phyloP scores from a whole-genome alignment of 108 stramenopile genomes.

The Aureococcus anophagefferens region DNA sequence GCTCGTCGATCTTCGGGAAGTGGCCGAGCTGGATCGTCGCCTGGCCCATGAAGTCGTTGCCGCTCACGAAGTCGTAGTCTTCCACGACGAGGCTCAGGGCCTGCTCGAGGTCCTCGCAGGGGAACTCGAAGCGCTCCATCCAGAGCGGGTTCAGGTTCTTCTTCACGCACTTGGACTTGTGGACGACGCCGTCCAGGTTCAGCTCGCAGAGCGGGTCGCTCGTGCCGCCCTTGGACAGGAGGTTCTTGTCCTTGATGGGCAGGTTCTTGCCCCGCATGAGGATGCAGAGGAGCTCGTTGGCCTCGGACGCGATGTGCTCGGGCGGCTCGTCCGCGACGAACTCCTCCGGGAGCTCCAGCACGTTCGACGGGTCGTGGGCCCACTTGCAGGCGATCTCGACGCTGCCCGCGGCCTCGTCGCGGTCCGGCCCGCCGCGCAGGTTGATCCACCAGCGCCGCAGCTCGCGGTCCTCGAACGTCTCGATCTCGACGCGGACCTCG shows the following conservation, averaged over 20 bases:
- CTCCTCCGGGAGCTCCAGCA: neutral
- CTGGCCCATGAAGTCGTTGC: conserved; percentile 13
- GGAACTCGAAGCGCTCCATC: neutral
- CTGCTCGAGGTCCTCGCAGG: neutral
- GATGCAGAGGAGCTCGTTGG: conserved; percentile 13
- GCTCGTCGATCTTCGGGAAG: no score
- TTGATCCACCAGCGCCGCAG: neutral
- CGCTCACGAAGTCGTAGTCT: conserved; percentile 14
- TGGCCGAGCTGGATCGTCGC: no score
- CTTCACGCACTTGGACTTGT: neutral
- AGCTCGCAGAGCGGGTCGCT: neutral
- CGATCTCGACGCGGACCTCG: neutral
- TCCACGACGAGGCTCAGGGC: neutral
- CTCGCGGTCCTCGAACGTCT: neutral
- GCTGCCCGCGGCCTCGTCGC: neutral
- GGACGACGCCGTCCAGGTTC: neutral
- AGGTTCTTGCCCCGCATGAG: conserved; percentile 12
- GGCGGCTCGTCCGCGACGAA: neutral
- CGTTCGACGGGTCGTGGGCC: neutral
- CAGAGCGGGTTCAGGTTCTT: conserved; percentile 10
- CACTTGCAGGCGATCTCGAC: conserved; percentile 7
- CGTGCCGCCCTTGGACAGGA: conserved; percentile 10
- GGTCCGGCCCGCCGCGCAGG: conserved; percentile 1
- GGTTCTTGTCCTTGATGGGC: conserved; percentile 18
- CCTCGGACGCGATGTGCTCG: neutral